Base-by-base conservation (phyloP, 257 asterid genomes). In the Forsythia viridissima region DNA sequence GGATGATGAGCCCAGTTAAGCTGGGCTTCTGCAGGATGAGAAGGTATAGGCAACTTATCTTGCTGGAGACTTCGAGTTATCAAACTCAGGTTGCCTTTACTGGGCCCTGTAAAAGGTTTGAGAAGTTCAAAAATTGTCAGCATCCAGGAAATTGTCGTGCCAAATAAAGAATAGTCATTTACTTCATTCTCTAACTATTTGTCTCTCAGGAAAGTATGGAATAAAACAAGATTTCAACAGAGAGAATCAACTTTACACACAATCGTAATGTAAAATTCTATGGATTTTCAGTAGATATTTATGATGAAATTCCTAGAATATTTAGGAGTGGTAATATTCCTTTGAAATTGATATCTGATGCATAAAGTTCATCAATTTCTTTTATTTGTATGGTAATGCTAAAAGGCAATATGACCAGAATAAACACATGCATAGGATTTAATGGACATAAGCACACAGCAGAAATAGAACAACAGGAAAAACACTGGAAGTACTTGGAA, bases 61-160 rank as follows among this genome's bases (percentile, higher is more conserved):
- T 83, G 88, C 71, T 77, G 87, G 71, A 80, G 82, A 73, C 89
- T 82, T 18, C 69, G 86, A 73, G 84, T 77, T 71, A 72, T 38
- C 38, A 87, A 80, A 67, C 72, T 81, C 36, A 74, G 76, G 84
- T 82, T 85, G 73, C 86, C 85, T 82, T 80, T 84, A 65, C 84
- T 80, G 73, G 84, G 83, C 79, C 89, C 96, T 94, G 80, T 36
- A 77, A 88, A 83, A 81, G 83, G 72, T 80, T 81, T 38, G 81
- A 20, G 69, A 61, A 20, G 13, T 61, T 20, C 36, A 20, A 20
- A 51, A 21, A 61, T 24, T 6, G 4, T 72, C 38, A 24, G 37
- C 5, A 30, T 9, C 38, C 8, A 9, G 57, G 24, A 70, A n/a
- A 38, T 10, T 4, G 11, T 44, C 52, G 5, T 44, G 16, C 16